Base-by-base conservation (phyloP, 2,329 filamentous ascomycete genomes). In the Onygenales sp. region DNA sequence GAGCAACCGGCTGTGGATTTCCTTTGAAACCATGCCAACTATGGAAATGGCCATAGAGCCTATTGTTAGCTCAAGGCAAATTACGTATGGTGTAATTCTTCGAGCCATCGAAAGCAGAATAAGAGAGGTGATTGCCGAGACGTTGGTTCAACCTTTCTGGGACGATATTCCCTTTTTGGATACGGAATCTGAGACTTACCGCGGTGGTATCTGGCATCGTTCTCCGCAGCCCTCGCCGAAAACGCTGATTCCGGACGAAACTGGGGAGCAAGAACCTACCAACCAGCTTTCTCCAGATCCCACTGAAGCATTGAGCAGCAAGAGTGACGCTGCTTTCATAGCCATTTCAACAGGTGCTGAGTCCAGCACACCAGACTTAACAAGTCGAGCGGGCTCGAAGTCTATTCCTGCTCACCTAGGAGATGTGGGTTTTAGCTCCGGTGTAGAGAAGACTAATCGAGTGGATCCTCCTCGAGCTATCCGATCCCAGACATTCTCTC, bases 1-100 rank as follows among this genome's bases (percentile, higher is more conserved):
- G 0, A 96, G 90, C 69, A 98, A 98, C 67, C 83, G 93, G 42
- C 69, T 95, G n/a, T 98, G 93, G 93, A 82, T 97, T 60, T 86
- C 90, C 0, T 98, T 98, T 65, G 88, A 94, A 66, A 83, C 83
- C n/a, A 88, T 90, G 78, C 93, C 93, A 14, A 91, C 92, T 65
- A 86, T 98, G 74, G 90, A 95, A 57, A 84, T 96, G 77, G 83
- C 83, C n/a, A 88, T 97, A 43, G 90, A 97, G 67, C 93, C 93
- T 3, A 91, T 98, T 60, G 90, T 98, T 49, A 95, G 91, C 72
- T 87, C 90, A 11, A 83, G 92, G 54, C 92, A 97, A 67, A 95
- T 98, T 59, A 97, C 93, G 0, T 97, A 95, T 68, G 88, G 86
- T 1, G 81, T 95, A 55, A 93, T 98, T 52, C 78, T 97, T 10